Conservation (phyloP, 1,284 basidiomycete species). For the Leccinum insolens region DNA sequence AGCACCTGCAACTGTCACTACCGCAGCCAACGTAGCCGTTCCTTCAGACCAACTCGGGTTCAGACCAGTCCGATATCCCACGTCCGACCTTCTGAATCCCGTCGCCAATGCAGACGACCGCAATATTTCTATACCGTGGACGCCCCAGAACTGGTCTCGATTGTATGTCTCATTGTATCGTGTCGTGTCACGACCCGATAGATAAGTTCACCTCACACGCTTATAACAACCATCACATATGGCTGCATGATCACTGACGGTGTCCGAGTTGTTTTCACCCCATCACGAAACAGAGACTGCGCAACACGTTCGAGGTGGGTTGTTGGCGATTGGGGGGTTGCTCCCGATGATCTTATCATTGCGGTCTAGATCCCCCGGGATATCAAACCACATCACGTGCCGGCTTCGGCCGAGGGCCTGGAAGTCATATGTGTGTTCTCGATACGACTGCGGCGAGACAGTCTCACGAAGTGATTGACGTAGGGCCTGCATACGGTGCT, state of each 20-base stretch:
- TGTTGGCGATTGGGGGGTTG: neutral
- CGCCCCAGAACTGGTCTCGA: conserved; percentile 64
- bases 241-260: conserved; percentile 87
- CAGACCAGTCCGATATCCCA: conserved; percentile 12
- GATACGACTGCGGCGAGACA: neutral
- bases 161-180: conserved; percentile 51
- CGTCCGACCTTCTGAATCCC: conserved; percentile 45
- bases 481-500: conserved; percentile 60
- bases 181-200: neutral
- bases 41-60: conserved; percentile 35
- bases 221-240: conserved; percentile 59
- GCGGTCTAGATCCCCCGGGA: conserved; percentile 70
- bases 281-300: conserved; percentile 86
- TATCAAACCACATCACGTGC: conserved; percentile 66
- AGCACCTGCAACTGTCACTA: neutral
- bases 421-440: conserved; percentile 59
- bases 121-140: conserved; percentile 71
- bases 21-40: conserved; percentile 1
- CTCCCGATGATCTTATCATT: conserved; percentile 2
- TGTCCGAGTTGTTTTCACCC: conserved; percentile 89
- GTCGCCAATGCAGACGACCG: conserved; percentile 57
- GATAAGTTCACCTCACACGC: neutral
- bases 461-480: conserved; percentile 12
- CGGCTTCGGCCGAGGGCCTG: conserved; percentile 66
- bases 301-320: conserved; percentile 81